Base-by-base conservation (phyloP, 2,329 filamentous ascomycete genomes). In the Emergomyces orientalis region DNA sequence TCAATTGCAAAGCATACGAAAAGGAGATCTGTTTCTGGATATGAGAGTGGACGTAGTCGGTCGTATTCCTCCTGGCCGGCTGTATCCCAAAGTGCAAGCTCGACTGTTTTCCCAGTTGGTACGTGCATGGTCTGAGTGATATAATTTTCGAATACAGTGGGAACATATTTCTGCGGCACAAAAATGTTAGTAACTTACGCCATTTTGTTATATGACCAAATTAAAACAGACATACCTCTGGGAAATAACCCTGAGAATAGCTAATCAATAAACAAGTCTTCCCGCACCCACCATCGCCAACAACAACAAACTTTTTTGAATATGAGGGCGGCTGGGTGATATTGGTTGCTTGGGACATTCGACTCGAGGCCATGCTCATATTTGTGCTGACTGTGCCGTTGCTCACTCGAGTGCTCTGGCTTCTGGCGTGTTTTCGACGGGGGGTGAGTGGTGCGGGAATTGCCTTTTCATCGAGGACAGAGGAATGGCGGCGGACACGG, bases 1-100 rank as follows among this genome's bases (percentile, higher is more conserved):
- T 99, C 94, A 72, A 99, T 97, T 67, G 94, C 94, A 77, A 99
- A 99, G 82, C 94, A 99, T 69, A 99, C 94, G 76, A 99, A 97
- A 64, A 99, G 87, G 41, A 99, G 84, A 76, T 99, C 94, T 14
- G 94, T 99, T 79, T 99, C 94, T 3, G 94, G 94, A 78, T 99
- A 99, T 54, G 93, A 97, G 59, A 99, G 86, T 55, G 94, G 94
- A 69, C 94, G 88, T 74, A 99, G 82, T 71, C 94, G 88, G 81
- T 99, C 94, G 76, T 99, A 99, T 79, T 97, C 94, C 78, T 99
- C 94, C 78, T 99, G 94, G 47, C 94, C 94, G 70, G 94, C 94
- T 34, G 94, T 99, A 78, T 99, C 94, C 94, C 94, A 99, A 60
- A 99, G 84, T 49, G 94, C 94, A 65, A 99, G 85, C 80, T 99